Evolutionary conservation across 805 yeast species (phyloP), one percentile per base, ranked within the genome.

Genomic region (Candida schatavii): DNA sequence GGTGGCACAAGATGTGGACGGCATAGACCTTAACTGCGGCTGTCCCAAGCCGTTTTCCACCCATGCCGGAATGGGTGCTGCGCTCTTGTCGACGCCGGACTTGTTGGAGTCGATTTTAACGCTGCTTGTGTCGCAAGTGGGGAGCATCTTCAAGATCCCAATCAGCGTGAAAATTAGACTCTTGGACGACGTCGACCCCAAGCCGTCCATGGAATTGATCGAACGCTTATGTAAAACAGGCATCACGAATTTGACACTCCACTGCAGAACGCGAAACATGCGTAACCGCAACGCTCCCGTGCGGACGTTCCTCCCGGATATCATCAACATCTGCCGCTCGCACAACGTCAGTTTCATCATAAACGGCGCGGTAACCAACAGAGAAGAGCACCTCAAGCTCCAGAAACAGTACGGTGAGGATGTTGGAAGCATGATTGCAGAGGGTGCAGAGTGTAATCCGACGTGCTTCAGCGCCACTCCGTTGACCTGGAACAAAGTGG

Each of bases 11-110:
- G 98, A 93, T 61, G 98, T 93, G 2, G 89, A 80, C 48, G 98
- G 95, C 6, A 85, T 93, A 4, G 99, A 93, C 59, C 74, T 93
- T 44, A 93, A 93, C 61, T 88, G 96, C 22, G 99, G 99, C 4
- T 93, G 99, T 64, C 99, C 99, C 3, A 93, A 91, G 59, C 97
- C 89, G 51, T 93, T 93, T 55, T 85, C 95, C 1, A 75, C 89
- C 2, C 99, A 93, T 61, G 74, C 95, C 0, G 99, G 99, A 1
- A 93, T 93, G 98, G 99, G 99, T 4, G 96, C 98, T 2, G 97
- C 96, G 0, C 68, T 93, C 35, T 68, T 93, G 42, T 69, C 74
- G 25, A 87, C 90, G 0, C 97, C 98, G 0, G 96, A 87, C 35
- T 65, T 78, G 29, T 69, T 93, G 14, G 85, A 83, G 49, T 72